Evolutionary conservation across 768 basidiomycete genomes (phyloP), one percentile per base, ranked within the genome.

Genomic region (Astraeus odoratus): DNA sequence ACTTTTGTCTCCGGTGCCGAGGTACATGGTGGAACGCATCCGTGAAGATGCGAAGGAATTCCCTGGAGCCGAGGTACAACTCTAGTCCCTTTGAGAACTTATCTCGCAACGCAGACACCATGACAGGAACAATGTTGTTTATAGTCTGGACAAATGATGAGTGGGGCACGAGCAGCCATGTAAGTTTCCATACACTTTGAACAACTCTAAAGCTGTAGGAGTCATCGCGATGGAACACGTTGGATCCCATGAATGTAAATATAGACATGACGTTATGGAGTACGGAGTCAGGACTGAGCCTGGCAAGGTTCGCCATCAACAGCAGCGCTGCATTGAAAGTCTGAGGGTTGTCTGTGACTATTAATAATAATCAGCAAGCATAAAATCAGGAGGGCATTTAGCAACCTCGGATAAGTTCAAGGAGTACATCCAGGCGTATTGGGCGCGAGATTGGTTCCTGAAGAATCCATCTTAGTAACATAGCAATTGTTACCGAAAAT

Each of bases 211-310:
- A 95, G 58, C 88, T 94, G 66, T 95, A 94, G 0, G 86, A 79
- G 59, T 99, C 96, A 53, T 99, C 96, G 38, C 93, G 78, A 58
- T 96, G 95, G 70, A 97, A 89, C 15, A 97, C 83, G 50, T 91
- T 94, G n/a, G 94, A 90, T 16, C 96, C 95, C 91, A 98, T 97
- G 68, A 97, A 98, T 0, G 94, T 97, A 71, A 99, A 98, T 36
- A 99, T 83, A 3, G 96, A 95, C 90, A 99, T 96, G 41, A 97
- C 77, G 54, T 95, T 92, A 57, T 88, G 90, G 10, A 98, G 72
- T 24, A 95, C 90, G 9, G 91, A 87, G 45, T 94, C 90, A 0
- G 95, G 93, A 0, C 85, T 82, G 27, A 97, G 70, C 15, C 82
- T 77, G 3, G 91, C 87, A 44, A 98, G 65, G 50, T 74, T 84